Percentiles rank a stretch among this genome's conserved stretches.
Evolutionary conservation across 2,329 filamentous ascomycete species (phyloP).

Genomic region (Ceratocystis ficicola): DNA sequence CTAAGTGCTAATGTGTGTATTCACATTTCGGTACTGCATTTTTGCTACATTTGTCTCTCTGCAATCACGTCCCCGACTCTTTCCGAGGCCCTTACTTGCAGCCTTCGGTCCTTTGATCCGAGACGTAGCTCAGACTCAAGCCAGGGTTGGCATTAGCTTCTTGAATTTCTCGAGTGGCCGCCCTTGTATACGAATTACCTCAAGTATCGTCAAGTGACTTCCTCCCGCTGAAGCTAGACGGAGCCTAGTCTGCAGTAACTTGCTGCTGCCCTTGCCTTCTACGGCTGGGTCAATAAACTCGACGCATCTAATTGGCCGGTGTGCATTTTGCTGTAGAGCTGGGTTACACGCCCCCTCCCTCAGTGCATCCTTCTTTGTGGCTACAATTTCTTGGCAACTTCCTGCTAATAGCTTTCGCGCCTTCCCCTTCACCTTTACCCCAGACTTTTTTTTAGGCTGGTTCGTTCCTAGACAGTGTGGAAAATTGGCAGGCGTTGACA

Average conservation of each 20-base stretch:
- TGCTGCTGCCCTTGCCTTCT: no score
- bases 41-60: background rate
- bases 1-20: background rate
- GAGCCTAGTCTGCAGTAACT: background rate
- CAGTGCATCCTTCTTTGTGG: conserved; percentile 14
- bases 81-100: background rate
- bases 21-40: background rate
- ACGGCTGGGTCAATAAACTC: background rate
- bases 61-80: background rate
- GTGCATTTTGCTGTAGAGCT: background rate
- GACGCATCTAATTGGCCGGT: background rate
- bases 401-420: background rate
- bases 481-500: background rate
- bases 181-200: background rate
- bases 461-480: background rate
- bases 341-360: conserved; percentile 2
- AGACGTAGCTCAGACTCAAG: background rate
- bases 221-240: background rate
- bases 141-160: background rate
- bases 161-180: background rate
- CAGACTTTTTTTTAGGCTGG: background rate
- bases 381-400: conserved; percentile 4
- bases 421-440: conserved; percentile 6
- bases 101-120: conserved; percentile 14
- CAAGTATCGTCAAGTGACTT: conserved; percentile 1